Conservation (phyloP, 2,329 filamentous ascomycete species). For the Verticillium nubilum region DNA sequence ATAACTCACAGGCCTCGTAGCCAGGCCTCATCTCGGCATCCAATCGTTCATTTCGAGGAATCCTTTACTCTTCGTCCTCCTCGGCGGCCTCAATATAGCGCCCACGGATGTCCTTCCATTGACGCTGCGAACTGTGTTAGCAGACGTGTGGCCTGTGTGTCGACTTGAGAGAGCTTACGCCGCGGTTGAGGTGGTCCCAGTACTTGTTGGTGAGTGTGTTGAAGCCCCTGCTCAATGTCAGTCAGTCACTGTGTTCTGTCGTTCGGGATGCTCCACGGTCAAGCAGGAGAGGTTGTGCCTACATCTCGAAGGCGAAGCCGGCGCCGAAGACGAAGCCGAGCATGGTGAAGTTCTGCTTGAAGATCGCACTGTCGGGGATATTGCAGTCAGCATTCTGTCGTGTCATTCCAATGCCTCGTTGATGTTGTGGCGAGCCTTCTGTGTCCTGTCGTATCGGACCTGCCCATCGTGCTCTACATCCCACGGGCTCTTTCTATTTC, state of each 20-base stretch:
- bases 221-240: constrained; percentile 58
- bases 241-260: background rate
- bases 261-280: background rate
- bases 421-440: background rate
- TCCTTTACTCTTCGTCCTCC: constrained; percentile 56
- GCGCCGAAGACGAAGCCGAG: constrained; percentile 78
- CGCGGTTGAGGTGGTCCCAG: constrained; percentile 88
- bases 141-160: constrained; percentile 4
- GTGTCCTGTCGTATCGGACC: background rate
- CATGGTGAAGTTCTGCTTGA: constrained; percentile 86
- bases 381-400: background rate
- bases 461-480: background rate
- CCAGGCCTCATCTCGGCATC: constrained; percentile 2
- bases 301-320: constrained; percentile 94
- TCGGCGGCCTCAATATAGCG: constrained; percentile 72
- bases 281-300: constrained; percentile 33
- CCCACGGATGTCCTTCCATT: constrained; percentile 99
- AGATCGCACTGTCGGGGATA: constrained; percentile 34
- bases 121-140: constrained; percentile 61
- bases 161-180: constrained; percentile 58
- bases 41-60: constrained; percentile 15
- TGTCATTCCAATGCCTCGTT: background rate
- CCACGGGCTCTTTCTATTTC: background rate
- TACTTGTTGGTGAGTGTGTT: constrained; percentile 76
- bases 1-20: background rate